phyloP scores from a whole-genome alignment of 2,329 filamentous ascomycete species.

The Aureobasidium subglaciale region DNA sequence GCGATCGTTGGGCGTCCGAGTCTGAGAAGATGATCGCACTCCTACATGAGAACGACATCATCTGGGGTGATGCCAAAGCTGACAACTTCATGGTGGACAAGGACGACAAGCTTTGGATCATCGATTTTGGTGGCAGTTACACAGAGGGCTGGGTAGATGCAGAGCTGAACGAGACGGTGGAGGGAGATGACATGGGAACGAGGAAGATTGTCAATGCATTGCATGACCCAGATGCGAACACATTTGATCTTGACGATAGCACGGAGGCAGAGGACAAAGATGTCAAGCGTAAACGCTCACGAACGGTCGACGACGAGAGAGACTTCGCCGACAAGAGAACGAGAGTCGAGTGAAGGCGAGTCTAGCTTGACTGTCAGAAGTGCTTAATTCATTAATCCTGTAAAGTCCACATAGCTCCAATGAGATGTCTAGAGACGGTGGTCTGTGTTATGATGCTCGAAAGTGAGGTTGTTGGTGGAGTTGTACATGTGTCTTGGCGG shows the following conservation, averaged over 20 bases:
- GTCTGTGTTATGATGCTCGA: too few species aligned
- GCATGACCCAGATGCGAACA: constrained; percentile 24
- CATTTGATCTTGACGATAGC: constrained; percentile 20
- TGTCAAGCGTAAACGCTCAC: not conserved
- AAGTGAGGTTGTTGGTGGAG: not conserved
- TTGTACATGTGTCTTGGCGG: not conserved
- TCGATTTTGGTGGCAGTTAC: constrained; percentile 10
- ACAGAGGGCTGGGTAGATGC: constrained; percentile 3
- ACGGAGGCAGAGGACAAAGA: not conserved
- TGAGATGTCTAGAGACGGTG: too few species aligned
- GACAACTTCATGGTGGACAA: constrained; percentile 34
- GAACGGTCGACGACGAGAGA: not conserved
- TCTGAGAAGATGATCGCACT: constrained; percentile 9
- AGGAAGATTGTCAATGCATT: constrained; percentile 26
- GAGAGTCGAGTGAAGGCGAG: constrained; percentile 4
- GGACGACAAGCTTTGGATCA: constrained; percentile 2
- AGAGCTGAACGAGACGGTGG: constrained; percentile 4
- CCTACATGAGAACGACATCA: constrained; percentile 27
- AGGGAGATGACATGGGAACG: constrained; percentile 21
- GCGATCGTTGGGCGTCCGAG: constrained; percentile 27
- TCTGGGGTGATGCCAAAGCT: constrained; percentile 36
- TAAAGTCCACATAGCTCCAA: too few species aligned
- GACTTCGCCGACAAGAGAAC: not conserved
- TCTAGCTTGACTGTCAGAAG: too few species aligned
- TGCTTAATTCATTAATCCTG: too few species aligned